These are phyloP conservation scores for Hibiscus trionum DNA, from an alignment of 345 rosid genomes.

Conservation along the genomic window DNA sequence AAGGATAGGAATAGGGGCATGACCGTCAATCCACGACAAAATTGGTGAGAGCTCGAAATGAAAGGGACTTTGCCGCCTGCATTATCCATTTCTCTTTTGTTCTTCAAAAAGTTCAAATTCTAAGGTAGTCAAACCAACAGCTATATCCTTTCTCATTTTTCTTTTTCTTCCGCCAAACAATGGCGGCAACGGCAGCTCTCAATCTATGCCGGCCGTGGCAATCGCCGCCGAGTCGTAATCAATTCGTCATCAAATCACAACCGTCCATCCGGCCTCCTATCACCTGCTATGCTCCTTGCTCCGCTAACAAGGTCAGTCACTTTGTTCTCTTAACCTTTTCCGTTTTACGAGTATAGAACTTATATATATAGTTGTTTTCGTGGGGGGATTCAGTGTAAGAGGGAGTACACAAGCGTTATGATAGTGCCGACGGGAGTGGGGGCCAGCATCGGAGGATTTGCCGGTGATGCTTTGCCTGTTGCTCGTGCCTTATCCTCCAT, in stretches of 20 bases:
- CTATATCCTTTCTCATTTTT: background rate
- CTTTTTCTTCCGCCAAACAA: constrained; percentile 17
- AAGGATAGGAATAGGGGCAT: background rate
- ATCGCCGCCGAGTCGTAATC: background rate
- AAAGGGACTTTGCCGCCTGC: background rate
- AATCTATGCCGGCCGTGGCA: constrained; percentile 18
- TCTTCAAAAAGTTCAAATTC: background rate
- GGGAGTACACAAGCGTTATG: constrained; percentile 57
- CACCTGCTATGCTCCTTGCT: constrained; percentile 19
- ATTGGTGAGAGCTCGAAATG: background rate
- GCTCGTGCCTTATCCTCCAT: constrained; percentile 51
- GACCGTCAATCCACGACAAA: background rate
- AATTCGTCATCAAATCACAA: constrained; percentile 7
- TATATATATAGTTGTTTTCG: background rate
- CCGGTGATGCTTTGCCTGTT: constrained; percentile 58
- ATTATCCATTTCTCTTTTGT: background rate
- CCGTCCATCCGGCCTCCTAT: constrained; percentile 4
- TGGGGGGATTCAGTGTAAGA: constrained; percentile 29
- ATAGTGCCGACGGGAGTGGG: constrained; percentile 60
- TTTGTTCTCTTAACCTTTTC: background rate
- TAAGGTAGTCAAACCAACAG: background rate
- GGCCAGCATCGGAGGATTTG: constrained; percentile 53
- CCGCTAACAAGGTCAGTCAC: constrained; percentile 24
- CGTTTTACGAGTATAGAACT: background rate
- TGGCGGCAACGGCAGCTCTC: constrained; percentile 17